Evolutionary conservation across 1,139 yeast genomes (phyloP).

Genomic region (Hanseniaspora sp.): DNA sequence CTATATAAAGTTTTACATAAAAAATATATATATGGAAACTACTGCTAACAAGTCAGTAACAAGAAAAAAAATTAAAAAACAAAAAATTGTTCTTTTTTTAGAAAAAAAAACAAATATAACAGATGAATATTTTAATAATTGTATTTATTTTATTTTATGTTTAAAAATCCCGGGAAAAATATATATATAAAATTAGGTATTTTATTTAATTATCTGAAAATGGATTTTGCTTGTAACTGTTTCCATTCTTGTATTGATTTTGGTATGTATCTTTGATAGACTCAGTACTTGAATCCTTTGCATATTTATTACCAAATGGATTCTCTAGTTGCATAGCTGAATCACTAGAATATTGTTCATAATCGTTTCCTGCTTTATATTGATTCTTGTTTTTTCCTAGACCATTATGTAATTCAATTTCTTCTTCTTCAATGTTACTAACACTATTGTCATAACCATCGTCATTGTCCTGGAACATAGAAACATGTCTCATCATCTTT

Average conservation of each 20-base stretch:
- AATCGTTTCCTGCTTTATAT: constrained; percentile 6
- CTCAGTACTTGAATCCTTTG: constrained; percentile 8
- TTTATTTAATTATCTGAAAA: constrained; percentile 5
- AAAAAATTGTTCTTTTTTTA: background rate
- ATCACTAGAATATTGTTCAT: background rate
- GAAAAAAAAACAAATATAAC: no score
- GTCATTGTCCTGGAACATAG: constrained; percentile 12
- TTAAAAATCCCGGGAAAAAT: background rate
- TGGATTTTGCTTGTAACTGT: constrained; percentile 13
- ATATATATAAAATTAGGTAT: background rate
- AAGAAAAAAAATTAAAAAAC: background rate
- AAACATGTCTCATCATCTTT: constrained; percentile 19
- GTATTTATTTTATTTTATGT: no score
- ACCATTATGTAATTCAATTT: background rate
- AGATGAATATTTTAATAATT: no score
- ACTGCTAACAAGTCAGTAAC: no score
- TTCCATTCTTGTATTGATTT: background rate
- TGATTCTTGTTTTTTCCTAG: background rate
- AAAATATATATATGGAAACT: no score
- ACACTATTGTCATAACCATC: constrained; percentile 1
- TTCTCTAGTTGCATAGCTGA: constrained; percentile 12
- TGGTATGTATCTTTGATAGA: background rate
- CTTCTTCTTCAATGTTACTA: constrained; percentile 7
- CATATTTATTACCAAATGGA: constrained; percentile 6
- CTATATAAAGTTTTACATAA: no score